These are phyloP conservation scores for Pseudomassariella vexata DNA, from an alignment of 2,329 filamentous ascomycete genomes.

Conservation along the genomic window DNA sequence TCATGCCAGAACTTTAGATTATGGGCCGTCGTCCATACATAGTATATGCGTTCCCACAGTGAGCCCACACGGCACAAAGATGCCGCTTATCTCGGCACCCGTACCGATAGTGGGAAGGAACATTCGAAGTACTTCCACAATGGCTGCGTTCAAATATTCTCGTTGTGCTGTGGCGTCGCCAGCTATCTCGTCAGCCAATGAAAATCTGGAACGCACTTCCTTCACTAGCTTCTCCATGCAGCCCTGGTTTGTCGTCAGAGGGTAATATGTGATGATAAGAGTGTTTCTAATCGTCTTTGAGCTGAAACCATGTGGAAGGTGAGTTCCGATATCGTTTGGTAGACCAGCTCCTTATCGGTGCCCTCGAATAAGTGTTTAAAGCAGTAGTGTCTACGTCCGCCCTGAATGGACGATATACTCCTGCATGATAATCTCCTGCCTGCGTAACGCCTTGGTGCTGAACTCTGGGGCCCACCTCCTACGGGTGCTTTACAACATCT, in stretches of 20 bases:
- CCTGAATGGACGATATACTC: no score
- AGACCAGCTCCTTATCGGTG: no score
- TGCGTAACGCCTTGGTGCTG: conserved; percentile 10
- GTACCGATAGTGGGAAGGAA: conserved; percentile 7
- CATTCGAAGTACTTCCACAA: conserved; percentile 8
- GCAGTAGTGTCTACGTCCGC: no score
- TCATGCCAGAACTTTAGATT: conserved; percentile 7
- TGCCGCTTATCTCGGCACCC: conserved; percentile 3
- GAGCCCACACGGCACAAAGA: conserved; percentile 4
- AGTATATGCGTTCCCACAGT: conserved; percentile 1
- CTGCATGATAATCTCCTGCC: conserved; percentile 13
- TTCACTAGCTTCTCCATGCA: conserved; percentile 3
- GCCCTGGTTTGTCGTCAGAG: neutral
- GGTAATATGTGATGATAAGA: neutral
- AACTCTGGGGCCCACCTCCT: no score
- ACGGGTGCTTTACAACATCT: no score
- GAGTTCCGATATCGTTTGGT: no score
- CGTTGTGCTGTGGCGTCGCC: conserved; percentile 1
- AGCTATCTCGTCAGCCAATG: conserved; percentile 6
- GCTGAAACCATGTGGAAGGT: no score
- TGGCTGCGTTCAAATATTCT: conserved; percentile 9
- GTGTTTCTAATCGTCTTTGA: neutral
- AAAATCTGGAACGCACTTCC: conserved; percentile 7
- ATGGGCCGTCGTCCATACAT: conserved; percentile 2
- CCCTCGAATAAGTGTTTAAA: no score